Conservation (phyloP, 2,329 filamentous ascomycete genomes). For the Stachybotrys elegans region DNA sequence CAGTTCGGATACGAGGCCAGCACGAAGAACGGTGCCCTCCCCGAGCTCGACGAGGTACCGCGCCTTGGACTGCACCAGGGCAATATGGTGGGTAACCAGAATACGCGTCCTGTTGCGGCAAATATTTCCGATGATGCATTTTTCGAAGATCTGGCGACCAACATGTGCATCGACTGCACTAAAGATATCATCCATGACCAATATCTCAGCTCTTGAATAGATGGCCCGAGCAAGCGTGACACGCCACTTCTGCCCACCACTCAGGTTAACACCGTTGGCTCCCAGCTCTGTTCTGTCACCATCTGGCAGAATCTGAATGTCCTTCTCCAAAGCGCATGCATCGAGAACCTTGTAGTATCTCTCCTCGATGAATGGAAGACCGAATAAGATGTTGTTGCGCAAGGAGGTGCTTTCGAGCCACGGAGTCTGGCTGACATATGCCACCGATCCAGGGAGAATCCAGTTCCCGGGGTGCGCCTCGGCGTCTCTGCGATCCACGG, state of each 20-base stretch:
- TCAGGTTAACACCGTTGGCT: slow-evolving; percentile 78
- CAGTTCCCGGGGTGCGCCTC: slow-evolving; percentile 61
- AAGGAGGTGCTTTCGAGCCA: slow-evolving; percentile 84
- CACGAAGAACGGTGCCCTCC: slow-evolving; percentile 59
- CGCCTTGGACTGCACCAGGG: slow-evolving; percentile 63
- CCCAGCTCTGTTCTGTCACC: slow-evolving; percentile 79
- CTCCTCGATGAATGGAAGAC: slow-evolving; percentile 61
- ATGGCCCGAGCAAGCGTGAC: slow-evolving; percentile 74
- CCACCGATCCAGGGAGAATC: slow-evolving; percentile 65
- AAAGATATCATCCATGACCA: slow-evolving; percentile 81
- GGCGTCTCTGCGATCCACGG: slow-evolving; percentile 53
- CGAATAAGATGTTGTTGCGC: slow-evolving; percentile 74
- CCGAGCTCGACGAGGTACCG: slow-evolving; percentile 71
- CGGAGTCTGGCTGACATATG: slow-evolving; percentile 73
- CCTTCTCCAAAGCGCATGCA: slow-evolving; percentile 70
- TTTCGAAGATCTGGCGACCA: slow-evolving; percentile 72
- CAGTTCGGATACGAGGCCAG: slow-evolving; percentile 63
- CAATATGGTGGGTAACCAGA: slow-evolving; percentile 75
- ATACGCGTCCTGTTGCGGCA: slow-evolving; percentile 67
- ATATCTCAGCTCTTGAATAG: slow-evolving; percentile 71
- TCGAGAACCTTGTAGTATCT: slow-evolving; percentile 67
- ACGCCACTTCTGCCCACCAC: slow-evolving; percentile 79
- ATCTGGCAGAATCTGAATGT: slow-evolving; percentile 70
- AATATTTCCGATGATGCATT: slow-evolving; percentile 67
- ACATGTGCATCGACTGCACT: slow-evolving; percentile 79